Evolutionary conservation across 2,329 filamentous ascomycete genomes (phyloP).

Genomic region (Colletotrichum magnum): DNA sequence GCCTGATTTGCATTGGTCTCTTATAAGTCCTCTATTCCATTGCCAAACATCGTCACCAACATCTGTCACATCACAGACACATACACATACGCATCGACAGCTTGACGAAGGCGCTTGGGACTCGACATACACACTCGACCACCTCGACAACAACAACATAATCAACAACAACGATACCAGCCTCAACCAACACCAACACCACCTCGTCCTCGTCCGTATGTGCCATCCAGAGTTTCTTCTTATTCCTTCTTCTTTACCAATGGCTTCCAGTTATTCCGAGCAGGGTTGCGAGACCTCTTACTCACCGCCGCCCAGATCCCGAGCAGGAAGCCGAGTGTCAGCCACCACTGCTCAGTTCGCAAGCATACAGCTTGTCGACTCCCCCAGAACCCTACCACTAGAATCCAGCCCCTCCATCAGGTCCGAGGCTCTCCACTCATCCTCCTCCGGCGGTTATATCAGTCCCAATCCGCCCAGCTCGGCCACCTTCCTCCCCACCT

Average conservation of each 20-base stretch:
- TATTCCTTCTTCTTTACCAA: constrained; percentile 45
- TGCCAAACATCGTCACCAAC: constrained; percentile 34
- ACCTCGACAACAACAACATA: constrained; percentile 3
- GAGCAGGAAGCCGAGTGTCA: constrained; percentile 49
- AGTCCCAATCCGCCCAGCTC: constrained; percentile 45
- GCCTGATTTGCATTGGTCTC: constrained; percentile 35
- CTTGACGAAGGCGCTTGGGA: constrained; percentile 31
- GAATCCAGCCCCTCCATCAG: constrained; percentile 44
- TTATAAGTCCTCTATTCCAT: constrained; percentile 35
- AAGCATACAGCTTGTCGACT: constrained; percentile 46
- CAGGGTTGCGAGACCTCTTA: constrained; percentile 48
- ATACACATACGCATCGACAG: constrained; percentile 23
- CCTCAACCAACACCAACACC: constrained; percentile 14
- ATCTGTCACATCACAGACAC: constrained; percentile 25
- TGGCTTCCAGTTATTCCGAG: constrained; percentile 47
- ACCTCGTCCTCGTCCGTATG: constrained; percentile 43
- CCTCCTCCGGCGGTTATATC: constrained; percentile 45
- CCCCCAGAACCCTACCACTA: constrained; percentile 43
- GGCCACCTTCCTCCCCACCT: constrained; percentile 44
- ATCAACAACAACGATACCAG: constrained; percentile 9
- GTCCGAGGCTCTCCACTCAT: constrained; percentile 43
- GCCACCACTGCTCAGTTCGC: constrained; percentile 46
- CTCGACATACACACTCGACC: constrained; percentile 7
- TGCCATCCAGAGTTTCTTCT: constrained; percentile 46
- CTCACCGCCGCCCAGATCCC: constrained; percentile 54